Conservation (phyloP, 805 yeast species). For the Isabelozyma rhagii region DNA sequence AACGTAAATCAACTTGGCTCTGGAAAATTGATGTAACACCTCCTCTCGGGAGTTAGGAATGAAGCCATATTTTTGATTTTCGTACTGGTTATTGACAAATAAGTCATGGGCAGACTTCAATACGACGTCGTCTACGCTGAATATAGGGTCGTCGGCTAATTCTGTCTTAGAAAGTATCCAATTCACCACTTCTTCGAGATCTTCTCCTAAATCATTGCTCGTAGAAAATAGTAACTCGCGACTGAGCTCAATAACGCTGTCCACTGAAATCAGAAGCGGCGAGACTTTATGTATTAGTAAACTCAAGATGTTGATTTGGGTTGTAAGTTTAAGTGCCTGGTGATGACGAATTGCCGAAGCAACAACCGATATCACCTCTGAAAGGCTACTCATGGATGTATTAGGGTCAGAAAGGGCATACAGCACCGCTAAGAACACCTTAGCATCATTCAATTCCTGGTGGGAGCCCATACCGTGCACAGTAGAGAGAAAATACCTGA, state of each 20-base stretch:
- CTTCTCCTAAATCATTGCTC: conserved; percentile 1
- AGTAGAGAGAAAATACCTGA: neutral
- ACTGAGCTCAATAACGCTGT: neutral
- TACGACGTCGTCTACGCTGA: neutral
- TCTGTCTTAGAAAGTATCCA: neutral
- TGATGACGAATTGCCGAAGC: neutral
- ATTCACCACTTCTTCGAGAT: conserved; percentile 4
- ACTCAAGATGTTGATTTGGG: conserved; percentile 3
- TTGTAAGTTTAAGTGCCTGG: conserved; percentile 2
- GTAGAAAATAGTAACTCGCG: neutral
- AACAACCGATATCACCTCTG: neutral
- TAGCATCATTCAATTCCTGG: conserved; percentile 2
- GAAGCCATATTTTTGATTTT: conserved; percentile 13
- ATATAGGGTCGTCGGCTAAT: neutral
- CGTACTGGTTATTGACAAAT: neutral
- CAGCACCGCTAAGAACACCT: conserved; percentile 1
- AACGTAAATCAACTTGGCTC: conserved; percentile 14
- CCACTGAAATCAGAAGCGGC: conserved; percentile 3
- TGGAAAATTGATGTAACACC: conserved; percentile 6
- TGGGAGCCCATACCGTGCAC: neutral
- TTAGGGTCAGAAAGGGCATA: neutral
- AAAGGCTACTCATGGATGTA: neutral
- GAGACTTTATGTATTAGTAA: conserved; percentile 7
- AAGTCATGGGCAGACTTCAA: neutral
- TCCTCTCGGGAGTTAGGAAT: neutral